Evolutionary conservation across 768 basidiomycete species (phyloP), one percentile per base, ranked within the genome.

Genomic region (Nevesoporus exiguus): DNA sequence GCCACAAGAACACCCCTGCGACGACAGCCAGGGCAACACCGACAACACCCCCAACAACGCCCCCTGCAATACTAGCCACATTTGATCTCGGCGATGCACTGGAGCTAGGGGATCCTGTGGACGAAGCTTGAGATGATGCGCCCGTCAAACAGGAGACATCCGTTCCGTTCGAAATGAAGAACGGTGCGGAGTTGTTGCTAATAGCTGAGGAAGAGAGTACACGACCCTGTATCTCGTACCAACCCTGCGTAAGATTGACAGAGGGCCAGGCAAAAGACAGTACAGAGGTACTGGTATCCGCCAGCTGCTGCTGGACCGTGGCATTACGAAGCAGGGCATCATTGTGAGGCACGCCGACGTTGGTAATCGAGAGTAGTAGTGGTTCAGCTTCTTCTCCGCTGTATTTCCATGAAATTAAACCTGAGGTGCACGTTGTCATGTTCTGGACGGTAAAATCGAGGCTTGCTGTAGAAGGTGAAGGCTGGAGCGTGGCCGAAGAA

Each of bases 51-150:
- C 80, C 84, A 4, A 85, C 57, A 19, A 79, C 74, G 24, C 77
- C 77, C 2, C 84, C 86, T 6, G 74, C 77, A 25, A 86, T 78
- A 8, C 74, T 72, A 0, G 75, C 78, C 1, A 69, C 66, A 36
- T 77, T 76, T 7, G 67, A 62, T 5, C 61, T 55, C 15, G 71
- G 64, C 7, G 65, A 46, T 6, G 67, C 52, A 5, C 44, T 53
- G 25, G 46, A 17, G 15, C 51, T 14, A n/a, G 56, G 14, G 15
- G 63, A 47, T 7, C 54, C 25, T 13, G 59, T 43, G 17, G 66
- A 34, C n/a, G 60, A 54, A 17, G 63, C 22, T 39, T 61, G 46
- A 1, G 52, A 25, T 17, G 60, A 36, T 9, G 57, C 50, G 13
- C 34, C 33, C 5, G 49, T 17, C 19, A 80, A 57, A 54, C 77